Base-by-base conservation (phyloP, 495 filamentous ascomycete genomes). In the Penicillium cinerascens region DNA sequence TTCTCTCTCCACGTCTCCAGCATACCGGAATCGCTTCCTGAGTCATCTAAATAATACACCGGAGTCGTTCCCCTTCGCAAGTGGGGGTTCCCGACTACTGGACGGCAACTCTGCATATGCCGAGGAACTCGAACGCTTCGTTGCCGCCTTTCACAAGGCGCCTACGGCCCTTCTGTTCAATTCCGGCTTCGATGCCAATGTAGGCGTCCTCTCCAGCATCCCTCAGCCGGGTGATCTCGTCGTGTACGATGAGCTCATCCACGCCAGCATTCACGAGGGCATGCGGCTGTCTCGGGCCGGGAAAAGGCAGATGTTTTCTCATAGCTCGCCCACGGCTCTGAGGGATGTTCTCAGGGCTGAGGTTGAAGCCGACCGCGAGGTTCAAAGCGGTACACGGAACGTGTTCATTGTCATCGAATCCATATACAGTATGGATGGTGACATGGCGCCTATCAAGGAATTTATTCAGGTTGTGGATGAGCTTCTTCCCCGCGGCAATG, bases 391-490 rank as follows among this genome's bases (percentile, higher is more conserved):
- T 0, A 56, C 63, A 4, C 55, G 63, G 7, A 76, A 73, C 59
- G 67, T 78, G 7, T 84, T 92, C 57, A 74, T 92, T 18, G 83
- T 83, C 1, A 72, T 91, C 0, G 89, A 93, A 60, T 78, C 79
- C 2, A 69, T 91, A n/a, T 93, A 93, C 64, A 89, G 84, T 49
- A 93, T 93, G 89, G 87, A 92, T 61, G 89, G 89, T 0, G 87
- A 91, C 66, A 59, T 88, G 8, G 80, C 79, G 9, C 87, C 86
- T 0, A 69, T 93, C 15, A 56, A 63, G 15, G 72, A 83, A 20
- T 78, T 91, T 33, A 72, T 87, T 1, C 58, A 70, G 6, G 58
- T 78, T 1, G 80, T 86, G 0, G 78, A 90, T 44, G 63, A 66
- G 1, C 54, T 82, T 5, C 70, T 91, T 0, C 82, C 82, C 6